Evolutionary conservation across 495 filamentous ascomycete species (phyloP).

Genomic region (Chlorociboria aeruginascens): DNA sequence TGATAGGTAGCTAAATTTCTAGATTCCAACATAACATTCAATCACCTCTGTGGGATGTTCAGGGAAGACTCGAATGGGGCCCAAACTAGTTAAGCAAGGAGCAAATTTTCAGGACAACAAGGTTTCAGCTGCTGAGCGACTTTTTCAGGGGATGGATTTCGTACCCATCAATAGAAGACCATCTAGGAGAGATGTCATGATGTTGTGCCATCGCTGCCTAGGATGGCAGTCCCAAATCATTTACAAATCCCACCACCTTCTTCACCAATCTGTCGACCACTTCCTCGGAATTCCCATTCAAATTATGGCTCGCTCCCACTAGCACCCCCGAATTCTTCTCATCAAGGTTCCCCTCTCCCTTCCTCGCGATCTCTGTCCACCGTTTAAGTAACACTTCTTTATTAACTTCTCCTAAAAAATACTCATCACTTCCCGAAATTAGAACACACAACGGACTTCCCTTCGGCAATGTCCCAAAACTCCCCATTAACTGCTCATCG

Average conservation of each 20-base stretch:
- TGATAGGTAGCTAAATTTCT: no score
- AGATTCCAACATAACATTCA: no score
- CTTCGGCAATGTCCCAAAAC: conserved; percentile 51
- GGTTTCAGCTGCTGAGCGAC: no score
- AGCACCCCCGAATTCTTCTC: conserved; percentile 44
- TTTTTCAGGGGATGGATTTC: no score
- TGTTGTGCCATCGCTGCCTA: no score
- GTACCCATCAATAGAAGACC: no score
- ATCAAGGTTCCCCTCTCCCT: conserved; percentile 34
- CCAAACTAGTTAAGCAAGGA: no score
- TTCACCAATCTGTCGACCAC: conserved; percentile 37
- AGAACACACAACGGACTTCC: conserved; percentile 49
- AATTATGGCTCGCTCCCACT: conserved; percentile 48
- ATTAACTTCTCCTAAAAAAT: conserved; percentile 49
- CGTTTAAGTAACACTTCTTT: conserved; percentile 46
- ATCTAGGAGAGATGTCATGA: no score
- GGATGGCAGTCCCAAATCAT: conserved; percentile 8
- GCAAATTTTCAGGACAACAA: no score
- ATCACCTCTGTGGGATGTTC: no score
- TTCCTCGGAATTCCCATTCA: conserved; percentile 30
- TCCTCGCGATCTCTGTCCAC: conserved; percentile 44
- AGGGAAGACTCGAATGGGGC: no score
- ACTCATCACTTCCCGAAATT: conserved; percentile 63
- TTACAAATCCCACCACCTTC: conserved; percentile 46
- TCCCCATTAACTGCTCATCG: conserved; percentile 42